Percentiles rank a stretch among this genome's conserved stretches.
Evolutionary conservation across 1,284 basidiomycete species (phyloP).

Genomic region (Apiotrichum akiyoshidainum): DNA sequence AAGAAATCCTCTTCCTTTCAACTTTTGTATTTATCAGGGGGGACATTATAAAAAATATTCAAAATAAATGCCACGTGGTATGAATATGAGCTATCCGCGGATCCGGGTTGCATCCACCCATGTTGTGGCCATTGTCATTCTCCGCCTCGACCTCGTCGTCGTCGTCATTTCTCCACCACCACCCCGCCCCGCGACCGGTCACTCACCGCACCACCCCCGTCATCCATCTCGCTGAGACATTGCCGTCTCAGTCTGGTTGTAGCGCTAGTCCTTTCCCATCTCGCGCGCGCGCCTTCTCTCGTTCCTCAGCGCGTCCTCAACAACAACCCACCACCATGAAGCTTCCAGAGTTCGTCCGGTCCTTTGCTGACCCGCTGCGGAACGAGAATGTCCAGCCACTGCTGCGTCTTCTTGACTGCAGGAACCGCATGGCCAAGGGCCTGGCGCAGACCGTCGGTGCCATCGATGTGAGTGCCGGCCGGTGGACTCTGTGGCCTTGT

Average conservation of each 20-base stretch:
- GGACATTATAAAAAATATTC: not conserved
- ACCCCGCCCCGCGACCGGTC: no score
- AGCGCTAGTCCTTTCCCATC: not conserved
- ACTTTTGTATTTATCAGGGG: no score
- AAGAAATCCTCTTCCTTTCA: no score
- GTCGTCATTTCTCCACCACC: not conserved
- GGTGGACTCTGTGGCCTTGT: no score
- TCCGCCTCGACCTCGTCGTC: no score
- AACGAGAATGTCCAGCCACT: slow-evolving; percentile 32
- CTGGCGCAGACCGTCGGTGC: slow-evolving; percentile 39
- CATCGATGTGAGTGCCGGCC: slow-evolving; percentile 33
- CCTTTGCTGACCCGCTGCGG: slow-evolving; percentile 36
- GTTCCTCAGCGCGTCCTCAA: not conserved
- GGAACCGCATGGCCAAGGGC: slow-evolving; percentile 39
- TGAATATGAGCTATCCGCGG: no score
- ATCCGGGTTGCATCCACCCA: no score
- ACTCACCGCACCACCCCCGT: no score
- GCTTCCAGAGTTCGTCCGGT: slow-evolving; percentile 40
- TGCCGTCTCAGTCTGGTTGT: no score
- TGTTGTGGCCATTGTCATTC: no score
- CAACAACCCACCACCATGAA: slow-evolving; percentile 31
- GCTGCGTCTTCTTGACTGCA: slow-evolving; percentile 31
- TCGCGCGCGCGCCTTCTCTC: not conserved
- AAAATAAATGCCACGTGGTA: not conserved
- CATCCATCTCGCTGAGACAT: no score